Base-by-base conservation (phyloP, 2,329 filamentous ascomycete genomes). In the Ophiostoma pallidulum region DNA sequence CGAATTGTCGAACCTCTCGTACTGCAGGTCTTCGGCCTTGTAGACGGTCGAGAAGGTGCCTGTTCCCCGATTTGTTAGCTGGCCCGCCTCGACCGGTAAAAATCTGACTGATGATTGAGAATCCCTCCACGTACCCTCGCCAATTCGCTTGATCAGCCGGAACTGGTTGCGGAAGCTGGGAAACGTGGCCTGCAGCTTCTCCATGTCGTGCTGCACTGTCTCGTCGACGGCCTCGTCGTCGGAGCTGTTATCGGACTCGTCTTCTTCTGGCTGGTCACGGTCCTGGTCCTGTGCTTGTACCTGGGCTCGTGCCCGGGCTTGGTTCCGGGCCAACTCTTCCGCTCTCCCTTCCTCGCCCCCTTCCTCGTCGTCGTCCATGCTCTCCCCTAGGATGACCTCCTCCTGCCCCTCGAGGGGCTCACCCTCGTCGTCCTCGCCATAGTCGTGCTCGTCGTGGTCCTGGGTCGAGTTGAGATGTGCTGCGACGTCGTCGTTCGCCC, bases 31-130 rank as follows among this genome's bases (percentile, higher is more conserved):
- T 65, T 97, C 89, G 18, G 94, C 92, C 65, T 98, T 98, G 74
- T 98, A 98, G 12, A 98, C 92, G 2, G 92, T 97, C 1, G 92
- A 97, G 63, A 98, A 98, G 1, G 92, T 98, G 49, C 92, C 89
- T 95, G 55, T 8, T 6, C 19, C 20, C n/a, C n/a, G n/a, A n/a
- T n/a, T n/a, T n/a, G n/a, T n/a, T n/a, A n/a, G n/a, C n/a, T n/a
- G n/a, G n/a, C n/a, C n/a, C n/a, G n/a, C n/a, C n/a, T n/a, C n/a
- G n/a, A n/a, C n/a, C n/a, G n/a, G n/a, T n/a, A n/a, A n/a, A n/a
- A n/a, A n/a, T n/a, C n/a, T n/a, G n/a, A n/a, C n/a, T n/a, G n/a
- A n/a, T n/a, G n/a, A n/a, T n/a, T n/a, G n/a, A n/a, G n/a, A n/a
- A n/a, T n/a, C n/a, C n/a, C n/a, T n/a, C n/a, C 28, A 57, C 60